Evolutionary conservation across 73 alveolate genomes (phyloP), one percentile per base, ranked within the genome.

Genomic region (Paramecium sonneborni): DNA sequence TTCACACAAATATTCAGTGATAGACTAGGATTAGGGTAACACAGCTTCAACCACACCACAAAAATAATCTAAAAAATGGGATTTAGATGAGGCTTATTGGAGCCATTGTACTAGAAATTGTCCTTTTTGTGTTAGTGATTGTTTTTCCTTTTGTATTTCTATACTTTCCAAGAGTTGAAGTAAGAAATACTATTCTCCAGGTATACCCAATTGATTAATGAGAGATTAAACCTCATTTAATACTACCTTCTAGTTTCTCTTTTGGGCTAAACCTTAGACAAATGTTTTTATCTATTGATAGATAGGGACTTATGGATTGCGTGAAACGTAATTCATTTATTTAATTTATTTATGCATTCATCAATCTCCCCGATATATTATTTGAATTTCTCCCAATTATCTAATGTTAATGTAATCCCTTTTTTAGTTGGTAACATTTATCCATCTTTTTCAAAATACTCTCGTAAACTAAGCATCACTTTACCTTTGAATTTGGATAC

Each of bases 341-440:
- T 72, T 35, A 72, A 72, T 72, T 72, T 72, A 72, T 72, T 72
- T 62, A 62, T 62, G 84, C 84, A 62, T 32, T 62, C 84, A 62
- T 62, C 84, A 62, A 62, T 62, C 39, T 62, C 84, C 39, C 26
- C 23, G 84, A 62, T 62, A 62, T 30, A 26, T 62, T 62, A 62
- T 62, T 62, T 62, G 84, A 62, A 62, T 32, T 62, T 62, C 84
- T 62, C 84, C 84, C 84, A 62, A 62, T 44, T 58, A 14, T 88
- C 94, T 57, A 58, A 28, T 23, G 76, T 15, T 14, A 88, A 43
- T 6, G 94, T 72, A 9, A 88, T 43, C 7, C 94, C 94, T 23
- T 88, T 88, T 46, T 72, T 88, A 7, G 92, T 74, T 21, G 94
- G 94, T 11, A 88, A 85, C 82, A 38, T 58, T 26, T 69, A 20